Base-by-base conservation (phyloP, 2,329 filamentous ascomycete species). In the Aureobasidium musti region DNA sequence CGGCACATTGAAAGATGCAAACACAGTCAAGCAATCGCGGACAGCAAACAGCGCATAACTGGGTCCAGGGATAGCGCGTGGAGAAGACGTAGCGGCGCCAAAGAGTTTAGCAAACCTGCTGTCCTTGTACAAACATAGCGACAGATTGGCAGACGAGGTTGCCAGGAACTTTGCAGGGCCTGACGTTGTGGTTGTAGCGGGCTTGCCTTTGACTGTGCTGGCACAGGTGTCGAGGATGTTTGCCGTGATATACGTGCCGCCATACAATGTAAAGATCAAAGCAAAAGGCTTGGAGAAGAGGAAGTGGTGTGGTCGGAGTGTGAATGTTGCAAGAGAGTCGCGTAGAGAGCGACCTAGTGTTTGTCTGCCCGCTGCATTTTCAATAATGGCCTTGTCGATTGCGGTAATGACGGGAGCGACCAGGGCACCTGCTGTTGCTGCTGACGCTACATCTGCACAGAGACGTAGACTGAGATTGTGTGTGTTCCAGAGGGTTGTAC, bases 1-100 rank as follows among this genome's bases (percentile, higher is more conserved):
- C 0, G 94, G 94, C 2, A 97, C 81, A 75, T 97, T 97, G 84
- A 97, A 98, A 14, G 87, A 91, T 5, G 92, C 92, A 77, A 96
- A 96, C 72, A 97, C 92, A 61, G 93, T 97, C 69, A 96, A 80
- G 78, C 89, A 91, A 79, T 97, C 93, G 72, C 93, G 87, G 65
- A 89, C 75, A 3, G 91, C 88, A 81, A 97, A 97, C 67, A 97
- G 86, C 0, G 83, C 81, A 78, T 92, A 95, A 10, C 88, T 91
- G 1, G 89, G 82, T 37, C 87, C 78, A 0, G 91, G 88, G 0
- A 96, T 89, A 69, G 81, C 70, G 56, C 80, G 71, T 33, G 78
- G 70, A 33, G 77, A 69, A 79, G 84, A 66, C 77, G 82, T 68
- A 3, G 78, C 76, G 0, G 89, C 86, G 14, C 91, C 91, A 76